These are phyloP conservation scores for Dipteronia dyeriana DNA, from an alignment of 345 rosid genomes.

Conservation along the genomic window DNA sequence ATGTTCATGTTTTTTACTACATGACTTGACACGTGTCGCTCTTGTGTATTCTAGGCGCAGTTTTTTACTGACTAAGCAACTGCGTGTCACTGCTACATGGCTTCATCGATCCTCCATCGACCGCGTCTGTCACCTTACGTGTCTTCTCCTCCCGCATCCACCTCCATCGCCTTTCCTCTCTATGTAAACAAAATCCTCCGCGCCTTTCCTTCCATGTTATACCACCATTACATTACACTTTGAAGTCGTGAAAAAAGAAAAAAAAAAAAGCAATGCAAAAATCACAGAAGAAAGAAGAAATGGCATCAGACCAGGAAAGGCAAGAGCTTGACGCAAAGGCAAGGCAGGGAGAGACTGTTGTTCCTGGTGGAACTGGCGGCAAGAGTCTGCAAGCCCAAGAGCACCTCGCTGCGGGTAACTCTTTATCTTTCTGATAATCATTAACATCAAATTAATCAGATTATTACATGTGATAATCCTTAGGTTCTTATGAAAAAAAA, in stretches of 20 bases:
- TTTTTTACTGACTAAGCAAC: constrained; percentile 31
- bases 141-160: constrained; percentile 17
- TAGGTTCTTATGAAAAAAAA: too few species aligned
- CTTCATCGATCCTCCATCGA: constrained; percentile 9
- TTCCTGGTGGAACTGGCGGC: constrained; percentile 64
- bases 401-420: constrained; percentile 55
- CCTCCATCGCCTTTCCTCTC: not conserved
- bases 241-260: not conserved
- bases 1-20: not conserved
- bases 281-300: not conserved
- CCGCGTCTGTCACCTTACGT: constrained; percentile 25
- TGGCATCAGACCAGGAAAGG: constrained; percentile 50
- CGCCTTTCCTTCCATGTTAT: not conserved
- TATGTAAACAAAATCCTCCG: constrained; percentile 5
- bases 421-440: too few species aligned
- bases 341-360: constrained; percentile 61
- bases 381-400: constrained; percentile 65
- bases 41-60: not conserved
- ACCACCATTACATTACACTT: not conserved
- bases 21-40: not conserved
- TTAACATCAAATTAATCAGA: too few species aligned
- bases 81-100: constrained; percentile 32
- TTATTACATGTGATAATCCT: too few species aligned
- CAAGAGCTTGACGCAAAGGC: constrained; percentile 51
- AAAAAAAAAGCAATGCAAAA: not conserved